Evolutionary conservation across 306 rosid genomes (phyloP).

Genomic region (Casuarina cunninghamiana): DNA sequence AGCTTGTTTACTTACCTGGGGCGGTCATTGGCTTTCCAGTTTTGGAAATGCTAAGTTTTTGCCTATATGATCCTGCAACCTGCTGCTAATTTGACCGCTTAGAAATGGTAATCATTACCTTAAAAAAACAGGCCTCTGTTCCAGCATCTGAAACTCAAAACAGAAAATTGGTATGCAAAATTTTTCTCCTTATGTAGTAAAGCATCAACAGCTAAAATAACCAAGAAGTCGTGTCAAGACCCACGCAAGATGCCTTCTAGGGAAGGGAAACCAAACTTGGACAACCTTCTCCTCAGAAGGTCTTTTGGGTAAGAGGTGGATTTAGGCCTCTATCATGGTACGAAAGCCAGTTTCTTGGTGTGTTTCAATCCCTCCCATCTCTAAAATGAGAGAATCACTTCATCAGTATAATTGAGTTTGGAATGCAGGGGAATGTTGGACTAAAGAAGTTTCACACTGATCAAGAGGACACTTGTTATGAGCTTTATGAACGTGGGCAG

Average conservation of each 20-base stretch:
- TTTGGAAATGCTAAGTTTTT: not conserved
- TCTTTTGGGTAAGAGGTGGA: too few species aligned
- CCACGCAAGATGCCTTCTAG: not conserved
- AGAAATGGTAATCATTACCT: not conserved
- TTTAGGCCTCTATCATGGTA: too few species aligned
- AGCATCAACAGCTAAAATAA: not conserved
- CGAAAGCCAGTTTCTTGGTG: too few species aligned
- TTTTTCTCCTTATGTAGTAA: not conserved
- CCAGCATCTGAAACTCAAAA: not conserved
- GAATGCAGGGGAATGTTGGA: too few species aligned
- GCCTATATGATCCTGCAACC: not conserved
- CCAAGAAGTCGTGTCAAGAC: not conserved
- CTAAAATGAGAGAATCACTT: too few species aligned
- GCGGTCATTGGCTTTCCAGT: slow-evolving; percentile 3
- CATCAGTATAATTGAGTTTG: too few species aligned
- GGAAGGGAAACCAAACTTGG: not conserved
- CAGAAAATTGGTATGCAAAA: not conserved
- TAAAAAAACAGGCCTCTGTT: not conserved
- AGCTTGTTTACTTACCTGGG: not conserved
- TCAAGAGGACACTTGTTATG: too few species aligned
- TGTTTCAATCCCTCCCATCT: too few species aligned
- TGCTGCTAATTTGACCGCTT: not conserved
- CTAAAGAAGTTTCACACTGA: too few species aligned
- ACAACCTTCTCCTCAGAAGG: too few species aligned
- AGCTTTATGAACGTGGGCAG: too few species aligned